A percentile compares a stretch with the other conserved stretches of the same genome.
Conservation (phyloP, 768 basidiomycete species). For the Pleurotus tuoliensis region DNA sequence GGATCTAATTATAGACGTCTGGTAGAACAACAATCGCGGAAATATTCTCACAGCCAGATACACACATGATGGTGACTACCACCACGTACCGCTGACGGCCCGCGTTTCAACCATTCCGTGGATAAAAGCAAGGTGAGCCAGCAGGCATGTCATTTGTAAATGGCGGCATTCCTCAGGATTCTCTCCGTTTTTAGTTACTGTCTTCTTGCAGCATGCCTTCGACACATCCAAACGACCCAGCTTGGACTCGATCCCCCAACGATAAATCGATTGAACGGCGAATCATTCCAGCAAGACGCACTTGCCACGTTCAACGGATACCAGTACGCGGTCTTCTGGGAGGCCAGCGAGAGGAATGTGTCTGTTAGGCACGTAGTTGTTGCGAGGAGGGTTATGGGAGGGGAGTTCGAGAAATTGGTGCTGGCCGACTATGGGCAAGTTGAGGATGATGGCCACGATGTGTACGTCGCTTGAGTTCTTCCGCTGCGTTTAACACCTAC, state of each 20-base stretch:
- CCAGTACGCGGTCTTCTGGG: slow-evolving; percentile 32
- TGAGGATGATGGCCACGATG: slow-evolving; percentile 32
- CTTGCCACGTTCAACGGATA: slow-evolving; percentile 29
- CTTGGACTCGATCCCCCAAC: slow-evolving; percentile 29
- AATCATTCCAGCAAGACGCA: slow-evolving; percentile 33
- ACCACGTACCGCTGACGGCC: no score
- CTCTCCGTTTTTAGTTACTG: background rate
- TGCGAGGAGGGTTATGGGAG: slow-evolving; percentile 8
- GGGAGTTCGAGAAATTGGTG: slow-evolving; percentile 15
- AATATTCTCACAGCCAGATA: no score
- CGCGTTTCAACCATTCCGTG: no score
- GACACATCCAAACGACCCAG: slow-evolving; percentile 10
- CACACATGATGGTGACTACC: no score
- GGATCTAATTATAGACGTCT: no score
- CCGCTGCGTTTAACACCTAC: background rate
- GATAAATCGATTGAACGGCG: slow-evolving; percentile 30
- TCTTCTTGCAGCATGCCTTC: background rate
- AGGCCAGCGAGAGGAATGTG: slow-evolving; percentile 18
- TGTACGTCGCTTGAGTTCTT: slow-evolving; percentile 14
- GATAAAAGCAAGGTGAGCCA: no score
- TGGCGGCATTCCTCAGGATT: no score
- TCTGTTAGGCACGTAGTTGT: slow-evolving; percentile 25
- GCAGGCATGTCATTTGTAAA: no score
- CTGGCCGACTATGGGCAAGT: slow-evolving; percentile 32
- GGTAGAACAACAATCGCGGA: no score